Conservation (phyloP, 805 yeast species). For the Cyberlindnera xishuangbannaensis region DNA sequence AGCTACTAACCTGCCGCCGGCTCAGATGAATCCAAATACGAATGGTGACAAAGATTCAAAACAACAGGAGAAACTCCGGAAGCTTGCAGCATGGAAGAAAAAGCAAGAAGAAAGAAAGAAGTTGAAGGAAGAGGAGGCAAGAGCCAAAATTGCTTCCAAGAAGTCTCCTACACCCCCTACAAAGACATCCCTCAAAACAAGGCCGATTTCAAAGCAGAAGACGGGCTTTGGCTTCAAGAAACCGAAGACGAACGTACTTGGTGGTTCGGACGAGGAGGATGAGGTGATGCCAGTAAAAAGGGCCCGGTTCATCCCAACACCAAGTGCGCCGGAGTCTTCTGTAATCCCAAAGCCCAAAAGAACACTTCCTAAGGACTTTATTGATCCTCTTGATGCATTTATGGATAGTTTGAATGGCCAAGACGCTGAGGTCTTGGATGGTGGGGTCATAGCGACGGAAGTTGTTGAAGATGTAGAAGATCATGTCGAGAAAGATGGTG, state of each 20-base stretch:
- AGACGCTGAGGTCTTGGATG: slow-evolving; percentile 9
- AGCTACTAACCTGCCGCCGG: slow-evolving; percentile 23
- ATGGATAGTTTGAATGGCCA: slow-evolving; percentile 29
- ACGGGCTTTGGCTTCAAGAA: too few relatives aligned
- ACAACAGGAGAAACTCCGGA: slow-evolving; percentile 30
- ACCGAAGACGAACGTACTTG: slow-evolving; percentile 22
- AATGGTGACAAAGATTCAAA: slow-evolving; percentile 14
- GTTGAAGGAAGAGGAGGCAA: slow-evolving; percentile 16
- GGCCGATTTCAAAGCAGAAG: too few relatives aligned
- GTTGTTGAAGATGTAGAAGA: slow-evolving; percentile 15
- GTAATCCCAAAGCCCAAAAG: neutral
- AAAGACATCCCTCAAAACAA: too few relatives aligned
- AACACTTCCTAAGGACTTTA: slow-evolving; percentile 14
- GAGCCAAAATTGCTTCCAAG: too few relatives aligned
- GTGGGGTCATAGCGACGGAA: too few relatives aligned
- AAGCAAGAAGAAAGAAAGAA: slow-evolving; percentile 28
- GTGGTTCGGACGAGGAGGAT: slow-evolving; percentile 28
- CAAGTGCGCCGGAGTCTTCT: too few relatives aligned
- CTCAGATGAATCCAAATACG: too few relatives aligned
- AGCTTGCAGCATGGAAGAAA: slow-evolving; percentile 50
- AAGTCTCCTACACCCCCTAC: too few relatives aligned
- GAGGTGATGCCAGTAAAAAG: slow-evolving; percentile 11
- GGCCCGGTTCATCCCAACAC: slow-evolving; percentile 19
- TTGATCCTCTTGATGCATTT: slow-evolving; percentile 43
- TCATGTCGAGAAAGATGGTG: slow-evolving; percentile 26